These are phyloP conservation scores for Dimargaris xerosporica DNA, from an alignment of 192 early-diverging fungal species.

Conservation along the genomic window DNA sequence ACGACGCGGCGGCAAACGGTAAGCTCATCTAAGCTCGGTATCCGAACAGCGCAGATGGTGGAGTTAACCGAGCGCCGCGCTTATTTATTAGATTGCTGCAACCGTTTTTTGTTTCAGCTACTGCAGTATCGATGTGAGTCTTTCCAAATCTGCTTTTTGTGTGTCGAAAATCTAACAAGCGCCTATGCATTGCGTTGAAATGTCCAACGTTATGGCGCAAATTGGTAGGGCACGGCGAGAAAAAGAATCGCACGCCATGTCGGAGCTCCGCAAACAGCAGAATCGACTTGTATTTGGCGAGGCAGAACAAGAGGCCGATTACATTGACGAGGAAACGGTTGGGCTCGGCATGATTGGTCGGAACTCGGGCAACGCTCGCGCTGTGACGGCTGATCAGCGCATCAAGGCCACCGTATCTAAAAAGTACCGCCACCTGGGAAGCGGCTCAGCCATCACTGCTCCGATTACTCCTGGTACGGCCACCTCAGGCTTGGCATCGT, in stretches of 20 bases:
- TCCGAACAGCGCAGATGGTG: neutral
- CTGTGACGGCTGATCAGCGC: slow-evolving; percentile 45
- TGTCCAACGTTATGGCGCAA: neutral
- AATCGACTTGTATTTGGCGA: slow-evolving; percentile 88
- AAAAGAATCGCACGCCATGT: slow-evolving; percentile 67
- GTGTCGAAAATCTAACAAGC: neutral
- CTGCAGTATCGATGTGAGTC: neutral
- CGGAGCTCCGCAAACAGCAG: slow-evolving; percentile 77
- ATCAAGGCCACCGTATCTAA: slow-evolving; percentile 21
- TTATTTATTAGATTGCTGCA: neutral
- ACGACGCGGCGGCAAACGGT: slow-evolving; percentile 73
- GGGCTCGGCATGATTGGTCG: slow-evolving; percentile 80
- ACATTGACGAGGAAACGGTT: slow-evolving; percentile 58
- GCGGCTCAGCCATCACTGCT: neutral
- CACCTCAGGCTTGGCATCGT: neutral
- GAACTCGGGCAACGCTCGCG: slow-evolving; percentile 62
- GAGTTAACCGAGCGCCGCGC: neutral
- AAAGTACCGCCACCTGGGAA: slow-evolving; percentile 1
- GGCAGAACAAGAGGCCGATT: slow-evolving; percentile 76
- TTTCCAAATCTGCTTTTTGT: neutral
- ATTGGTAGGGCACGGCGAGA: slow-evolving; percentile 46
- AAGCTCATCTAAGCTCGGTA: slow-evolving; percentile 4
- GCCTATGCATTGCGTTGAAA: neutral
- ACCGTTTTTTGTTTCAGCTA: neutral
- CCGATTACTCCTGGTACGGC: neutral